phyloP scores from a whole-genome alignment of 2,329 filamentous ascomycete species.

The Uncinocarpus reesii region DNA sequence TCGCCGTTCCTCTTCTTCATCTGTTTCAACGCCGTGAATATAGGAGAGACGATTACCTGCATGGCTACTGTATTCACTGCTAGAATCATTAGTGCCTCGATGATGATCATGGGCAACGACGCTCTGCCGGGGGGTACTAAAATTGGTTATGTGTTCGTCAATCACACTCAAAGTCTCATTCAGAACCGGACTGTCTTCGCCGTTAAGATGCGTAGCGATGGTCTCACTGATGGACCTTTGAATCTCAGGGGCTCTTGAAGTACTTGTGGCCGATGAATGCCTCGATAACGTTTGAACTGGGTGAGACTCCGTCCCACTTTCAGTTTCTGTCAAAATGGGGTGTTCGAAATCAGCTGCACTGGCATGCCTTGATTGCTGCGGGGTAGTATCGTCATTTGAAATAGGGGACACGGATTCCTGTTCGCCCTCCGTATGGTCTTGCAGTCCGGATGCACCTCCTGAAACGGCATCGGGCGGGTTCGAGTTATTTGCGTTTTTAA shows the following conservation, averaged over 20 bases:
- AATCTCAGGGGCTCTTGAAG: slow-evolving; percentile 29
- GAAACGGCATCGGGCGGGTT: slow-evolving; percentile 3
- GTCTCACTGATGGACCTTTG: slow-evolving; percentile 39
- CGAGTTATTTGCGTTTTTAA: slow-evolving; percentile 13
- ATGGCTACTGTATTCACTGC: slow-evolving; percentile 80
- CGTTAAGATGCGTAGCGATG: slow-evolving; percentile 42
- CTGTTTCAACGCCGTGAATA: slow-evolving; percentile 77
- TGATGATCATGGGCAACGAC: slow-evolving; percentile 41
- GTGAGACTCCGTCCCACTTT: slow-evolving; percentile 15
- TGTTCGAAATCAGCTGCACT: slow-evolving; percentile 26
- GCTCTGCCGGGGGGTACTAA: slow-evolving; percentile 54
- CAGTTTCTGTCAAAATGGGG: slow-evolving; percentile 18
- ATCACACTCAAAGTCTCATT: slow-evolving; percentile 94
- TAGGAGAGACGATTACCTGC: slow-evolving; percentile 71
- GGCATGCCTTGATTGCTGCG: slow-evolving; percentile 33
- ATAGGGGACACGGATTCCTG: slow-evolving; percentile 21
- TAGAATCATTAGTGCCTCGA: slow-evolving; percentile 60
- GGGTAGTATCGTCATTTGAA: slow-evolving; percentile 30
- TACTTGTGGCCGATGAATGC: not conserved
- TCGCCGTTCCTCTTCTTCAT: slow-evolving; percentile 68
- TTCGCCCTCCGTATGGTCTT: not conserved
- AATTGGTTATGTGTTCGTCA: slow-evolving; percentile 89
- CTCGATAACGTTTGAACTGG: slow-evolving; percentile 10
- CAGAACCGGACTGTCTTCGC: slow-evolving; percentile 65
- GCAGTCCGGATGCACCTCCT: not conserved